These are phyloP conservation scores for Metschnikowia gelsemii DNA, from an alignment of 805 yeast species.

Conservation along the genomic window DNA sequence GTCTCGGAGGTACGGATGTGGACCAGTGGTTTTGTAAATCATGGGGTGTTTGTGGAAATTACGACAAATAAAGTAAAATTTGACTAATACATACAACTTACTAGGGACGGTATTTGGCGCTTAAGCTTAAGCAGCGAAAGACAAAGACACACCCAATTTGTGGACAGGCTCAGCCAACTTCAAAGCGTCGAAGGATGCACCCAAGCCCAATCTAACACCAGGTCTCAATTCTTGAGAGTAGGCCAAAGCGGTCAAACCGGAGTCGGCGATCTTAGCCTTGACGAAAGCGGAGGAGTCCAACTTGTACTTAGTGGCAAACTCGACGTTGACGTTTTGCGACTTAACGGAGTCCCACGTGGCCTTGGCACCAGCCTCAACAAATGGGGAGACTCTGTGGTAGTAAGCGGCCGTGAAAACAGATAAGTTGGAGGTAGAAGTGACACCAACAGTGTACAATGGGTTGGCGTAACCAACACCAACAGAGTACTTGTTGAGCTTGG, in stretches of 20 bases:
- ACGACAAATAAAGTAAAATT: background rate
- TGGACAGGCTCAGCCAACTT: constrained; percentile 95
- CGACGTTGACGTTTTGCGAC: constrained; percentile 81
- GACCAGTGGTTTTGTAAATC: background rate
- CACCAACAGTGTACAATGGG: constrained; percentile 81
- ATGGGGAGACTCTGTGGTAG: constrained; percentile 91
- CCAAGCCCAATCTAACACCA: constrained; percentile 95
- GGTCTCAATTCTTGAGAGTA: constrained; percentile 95
- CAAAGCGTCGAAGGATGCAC: constrained; percentile 95
- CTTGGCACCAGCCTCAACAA: constrained; percentile 96
- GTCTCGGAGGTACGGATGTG: constrained; percentile 14
- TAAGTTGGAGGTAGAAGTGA: constrained; percentile 81
- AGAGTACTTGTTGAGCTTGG: constrained; percentile 90
- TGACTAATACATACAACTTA: constrained; percentile 9
- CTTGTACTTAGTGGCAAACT: constrained; percentile 92
- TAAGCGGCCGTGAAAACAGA: constrained; percentile 91
- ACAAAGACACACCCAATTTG: constrained; percentile 93
- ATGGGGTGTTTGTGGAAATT: background rate
- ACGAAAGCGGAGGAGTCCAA: constrained; percentile 86
- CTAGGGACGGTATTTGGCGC: background rate
- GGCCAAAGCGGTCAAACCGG: constrained; percentile 89
- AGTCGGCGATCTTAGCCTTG: constrained; percentile 95
- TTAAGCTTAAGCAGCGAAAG: constrained; percentile 77
- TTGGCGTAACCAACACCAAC: constrained; percentile 92
- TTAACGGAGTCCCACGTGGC: constrained; percentile 92